Percentiles rank a stretch among this genome's conserved stretches.
Conservation (phyloP, 2,329 filamentous ascomycete species). For the Paramyrothecium sp. region DNA sequence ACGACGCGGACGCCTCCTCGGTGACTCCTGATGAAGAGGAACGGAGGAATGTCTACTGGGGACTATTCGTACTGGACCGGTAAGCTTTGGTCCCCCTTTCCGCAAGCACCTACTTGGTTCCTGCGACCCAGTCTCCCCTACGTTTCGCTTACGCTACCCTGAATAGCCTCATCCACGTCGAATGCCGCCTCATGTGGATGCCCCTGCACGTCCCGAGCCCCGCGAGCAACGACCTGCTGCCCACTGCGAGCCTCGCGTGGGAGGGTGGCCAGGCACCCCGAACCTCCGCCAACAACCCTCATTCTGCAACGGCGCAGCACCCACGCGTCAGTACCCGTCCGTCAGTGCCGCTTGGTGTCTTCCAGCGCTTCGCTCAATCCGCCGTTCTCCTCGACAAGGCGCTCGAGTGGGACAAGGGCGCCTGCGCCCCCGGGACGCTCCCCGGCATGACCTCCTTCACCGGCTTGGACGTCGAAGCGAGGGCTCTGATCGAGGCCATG, state of each 20-base stretch:
- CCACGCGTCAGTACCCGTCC: conserved; percentile 24
- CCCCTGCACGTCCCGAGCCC: conserved; percentile 34
- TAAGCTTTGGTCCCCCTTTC: conserved; percentile 17
- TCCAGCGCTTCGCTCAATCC: conserved; percentile 32
- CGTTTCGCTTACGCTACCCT: conserved; percentile 3
- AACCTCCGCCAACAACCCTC: neutral
- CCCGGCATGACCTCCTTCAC: conserved; percentile 23
- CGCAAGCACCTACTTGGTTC: neutral
- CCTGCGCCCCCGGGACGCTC: conserved; percentile 10
- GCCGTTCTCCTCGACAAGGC: conserved; percentile 32
- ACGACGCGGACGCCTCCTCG: conserved; percentile 23
- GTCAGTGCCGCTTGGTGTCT: conserved; percentile 28
- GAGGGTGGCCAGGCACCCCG: conserved; percentile 9
- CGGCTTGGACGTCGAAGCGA: conserved; percentile 28
- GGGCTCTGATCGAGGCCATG: conserved; percentile 30
- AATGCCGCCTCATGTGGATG: conserved; percentile 26
- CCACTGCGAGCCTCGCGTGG: conserved; percentile 32
- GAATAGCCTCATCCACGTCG: conserved; percentile 27
- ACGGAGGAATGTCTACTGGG: conserved; percentile 40
- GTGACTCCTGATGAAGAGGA: conserved; percentile 34
- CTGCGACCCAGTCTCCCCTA: neutral
- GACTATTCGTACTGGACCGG: conserved; percentile 42
- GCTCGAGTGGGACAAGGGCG: conserved; percentile 17
- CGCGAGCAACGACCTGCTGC: conserved; percentile 30
- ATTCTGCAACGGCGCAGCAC: conserved; percentile 11